Percentiles rank a stretch among this genome's conserved stretches.
These are phyloP conservation scores for Trypanosomatidae sp. DNA, from an alignment of 208 protist species.

Conservation along the genomic window DNA sequence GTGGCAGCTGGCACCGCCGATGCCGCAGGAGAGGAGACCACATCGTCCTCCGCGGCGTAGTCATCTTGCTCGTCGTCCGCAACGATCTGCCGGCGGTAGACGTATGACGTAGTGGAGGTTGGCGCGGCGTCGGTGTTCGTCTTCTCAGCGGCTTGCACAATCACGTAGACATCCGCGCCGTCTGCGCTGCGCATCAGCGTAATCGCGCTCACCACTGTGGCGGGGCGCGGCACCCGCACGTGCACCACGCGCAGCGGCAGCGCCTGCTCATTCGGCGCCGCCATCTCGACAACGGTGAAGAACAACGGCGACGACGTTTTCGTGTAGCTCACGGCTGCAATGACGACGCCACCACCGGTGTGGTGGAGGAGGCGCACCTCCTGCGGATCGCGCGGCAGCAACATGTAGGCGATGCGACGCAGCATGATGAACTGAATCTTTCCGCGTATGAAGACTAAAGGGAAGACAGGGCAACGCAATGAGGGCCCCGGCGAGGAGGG, in stretches of 20 bases:
- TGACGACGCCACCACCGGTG: slow-evolving; percentile 27
- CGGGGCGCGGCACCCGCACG: slow-evolving; percentile 29
- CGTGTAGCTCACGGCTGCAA: slow-evolving; percentile 24
- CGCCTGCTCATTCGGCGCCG: slow-evolving; percentile 27
- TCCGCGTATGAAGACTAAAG: neutral
- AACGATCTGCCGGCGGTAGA: slow-evolving; percentile 43
- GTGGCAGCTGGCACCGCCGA: neutral
- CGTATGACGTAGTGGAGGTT: slow-evolving; percentile 19
- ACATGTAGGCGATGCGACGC: slow-evolving; percentile 26
- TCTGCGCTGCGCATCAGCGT: slow-evolving; percentile 33
- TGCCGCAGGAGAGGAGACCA: slow-evolving; percentile 5
- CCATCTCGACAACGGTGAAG: slow-evolving; percentile 37
- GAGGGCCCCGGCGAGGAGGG: neutral
- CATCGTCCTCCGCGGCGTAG: slow-evolving; percentile 9
- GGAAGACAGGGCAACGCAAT: neutral
- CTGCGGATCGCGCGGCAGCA: slow-evolving; percentile 26
- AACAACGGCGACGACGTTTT: slow-evolving; percentile 17
- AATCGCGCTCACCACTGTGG: slow-evolving; percentile 19
- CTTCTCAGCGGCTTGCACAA: slow-evolving; percentile 39
- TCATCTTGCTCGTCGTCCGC: slow-evolving; percentile 7
- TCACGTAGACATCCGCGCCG: slow-evolving; percentile 43
- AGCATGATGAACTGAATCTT: slow-evolving; percentile 18
- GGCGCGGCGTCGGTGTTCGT: neutral
- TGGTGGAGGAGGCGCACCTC: slow-evolving; percentile 35
- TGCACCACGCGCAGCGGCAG: slow-evolving; percentile 32